These are phyloP conservation scores for Sanguinoderma infundibulare DNA, from an alignment of 1,284 basidiomycete species.

Conservation along the genomic window DNA sequence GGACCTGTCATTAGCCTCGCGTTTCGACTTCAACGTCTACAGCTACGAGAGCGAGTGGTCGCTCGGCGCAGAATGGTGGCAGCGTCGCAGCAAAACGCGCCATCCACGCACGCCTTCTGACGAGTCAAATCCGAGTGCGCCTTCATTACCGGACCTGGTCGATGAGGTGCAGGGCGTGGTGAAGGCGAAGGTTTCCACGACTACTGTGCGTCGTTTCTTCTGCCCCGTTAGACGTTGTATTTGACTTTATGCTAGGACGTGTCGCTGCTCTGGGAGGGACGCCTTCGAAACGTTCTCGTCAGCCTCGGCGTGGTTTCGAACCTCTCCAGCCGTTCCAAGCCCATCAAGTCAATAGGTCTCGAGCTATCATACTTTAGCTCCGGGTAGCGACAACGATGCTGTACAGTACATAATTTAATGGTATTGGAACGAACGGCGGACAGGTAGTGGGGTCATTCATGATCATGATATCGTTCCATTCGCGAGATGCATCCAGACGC, in stretches of 20 bases:
- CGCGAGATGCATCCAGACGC: constrained; percentile 22
- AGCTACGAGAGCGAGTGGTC: constrained; percentile 97
- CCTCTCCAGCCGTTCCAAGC: constrained; percentile 80
- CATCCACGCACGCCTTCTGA: constrained; percentile 11
- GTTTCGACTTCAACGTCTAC: constrained; percentile 97
- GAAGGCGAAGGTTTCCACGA: constrained; percentile 89
- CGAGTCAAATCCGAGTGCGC: constrained; percentile 8
- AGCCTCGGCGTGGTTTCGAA: constrained; percentile 90
- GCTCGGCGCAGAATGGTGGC: constrained; percentile 95
- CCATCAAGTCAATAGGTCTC: constrained; percentile 86
- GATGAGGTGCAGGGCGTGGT: constrained; percentile 80
- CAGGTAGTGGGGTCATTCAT: background rate
- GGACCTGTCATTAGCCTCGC: constrained; percentile 87
- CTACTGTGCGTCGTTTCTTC: constrained; percentile 61
- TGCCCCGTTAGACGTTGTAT: no score
- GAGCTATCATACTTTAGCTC: constrained; percentile 93
- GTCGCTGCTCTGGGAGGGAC: constrained; percentile 92
- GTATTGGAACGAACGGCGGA: background rate
- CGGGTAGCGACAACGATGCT: constrained; percentile 46
- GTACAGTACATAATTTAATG: background rate
- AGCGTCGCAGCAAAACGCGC: constrained; percentile 52
- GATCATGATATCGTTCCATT: constrained; percentile 15
- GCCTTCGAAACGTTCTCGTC: constrained; percentile 88
- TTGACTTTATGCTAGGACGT: no score
- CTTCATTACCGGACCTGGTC: constrained; percentile 23